Conservation (phyloP, 306 rosid genomes). For the Leucaena leucocephala region DNA sequence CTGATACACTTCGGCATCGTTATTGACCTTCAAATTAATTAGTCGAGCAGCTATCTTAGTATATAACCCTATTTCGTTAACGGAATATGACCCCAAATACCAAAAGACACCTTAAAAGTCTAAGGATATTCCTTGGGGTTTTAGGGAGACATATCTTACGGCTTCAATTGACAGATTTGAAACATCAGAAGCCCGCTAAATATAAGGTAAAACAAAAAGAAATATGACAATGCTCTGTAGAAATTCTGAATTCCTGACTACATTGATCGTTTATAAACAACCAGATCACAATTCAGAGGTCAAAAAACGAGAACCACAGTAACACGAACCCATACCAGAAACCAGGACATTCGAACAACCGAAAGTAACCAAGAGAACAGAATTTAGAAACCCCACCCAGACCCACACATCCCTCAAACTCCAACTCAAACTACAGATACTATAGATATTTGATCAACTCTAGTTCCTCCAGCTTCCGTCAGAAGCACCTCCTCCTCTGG, state of each 20-base stretch:
- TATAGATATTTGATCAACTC: background rate
- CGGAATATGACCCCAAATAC: too few species aligned
- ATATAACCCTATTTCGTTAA: too few species aligned
- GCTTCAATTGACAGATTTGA: background rate
- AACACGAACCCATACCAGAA: conserved; percentile 18
- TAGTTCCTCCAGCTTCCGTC: conserved; percentile 83
- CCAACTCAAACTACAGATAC: background rate
- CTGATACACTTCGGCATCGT: too few species aligned
- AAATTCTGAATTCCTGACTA: conserved; percentile 13
- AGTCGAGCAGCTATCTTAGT: too few species aligned
- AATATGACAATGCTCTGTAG: background rate
- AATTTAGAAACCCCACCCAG: conserved; percentile 15
- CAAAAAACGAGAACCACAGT: conserved; percentile 46
- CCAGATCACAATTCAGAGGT: conserved; percentile 42
- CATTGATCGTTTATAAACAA: conserved; percentile 31
- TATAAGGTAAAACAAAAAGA: background rate
- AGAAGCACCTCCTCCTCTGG: conserved; percentile 59
- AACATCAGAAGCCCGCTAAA: background rate
- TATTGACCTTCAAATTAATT: too few species aligned
- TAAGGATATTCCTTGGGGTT: too few species aligned
- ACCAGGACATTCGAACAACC: background rate
- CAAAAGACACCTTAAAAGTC: too few species aligned
- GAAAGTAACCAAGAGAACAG: background rate
- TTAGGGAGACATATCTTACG: too few species aligned
- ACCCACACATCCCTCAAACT: background rate